Evolutionary conservation across 2,329 filamentous ascomycete genomes (phyloP).

Genomic region (Zymoseptoria tritici): DNA sequence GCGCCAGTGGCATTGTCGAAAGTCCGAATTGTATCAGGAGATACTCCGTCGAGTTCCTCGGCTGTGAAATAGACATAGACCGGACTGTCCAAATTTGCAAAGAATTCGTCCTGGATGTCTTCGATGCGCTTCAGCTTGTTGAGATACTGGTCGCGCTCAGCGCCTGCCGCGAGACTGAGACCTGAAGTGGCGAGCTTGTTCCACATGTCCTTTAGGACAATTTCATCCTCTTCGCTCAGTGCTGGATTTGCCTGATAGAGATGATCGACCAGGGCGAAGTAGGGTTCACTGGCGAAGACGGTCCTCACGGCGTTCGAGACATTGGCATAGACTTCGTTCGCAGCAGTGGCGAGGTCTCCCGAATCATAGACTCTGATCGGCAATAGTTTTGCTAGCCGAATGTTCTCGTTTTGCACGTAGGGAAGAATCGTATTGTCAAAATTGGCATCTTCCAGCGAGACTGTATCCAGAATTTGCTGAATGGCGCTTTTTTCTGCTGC

Average conservation of each 20-base stretch:
- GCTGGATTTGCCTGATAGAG: too few species aligned
- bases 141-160: constrained; percentile 68
- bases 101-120: constrained; percentile 62
- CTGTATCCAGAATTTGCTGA: constrained; percentile 56
- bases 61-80: constrained; percentile 67
- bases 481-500: constrained; percentile 43
- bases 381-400: too few species aligned
- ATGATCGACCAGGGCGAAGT: too few species aligned
- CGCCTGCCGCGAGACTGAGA: constrained; percentile 38
- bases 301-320: too few species aligned
- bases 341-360: too few species aligned
- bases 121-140: constrained; percentile 71
- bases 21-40: constrained; percentile 54
- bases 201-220: too few species aligned
- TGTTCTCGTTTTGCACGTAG: constrained; percentile 53
- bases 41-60: constrained; percentile 65
- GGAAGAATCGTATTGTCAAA: constrained; percentile 55
- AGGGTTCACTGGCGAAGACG: too few species aligned
- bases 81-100: constrained; percentile 69
- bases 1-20: constrained; percentile 65
- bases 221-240: too few species aligned
- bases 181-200: too few species aligned
- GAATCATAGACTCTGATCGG: too few species aligned
- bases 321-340: too few species aligned
- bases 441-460: constrained; percentile 41